These are phyloP conservation scores for Pythium utonaiense DNA, from an alignment of 352 stramenopile genomes.

Conservation along the genomic window DNA sequence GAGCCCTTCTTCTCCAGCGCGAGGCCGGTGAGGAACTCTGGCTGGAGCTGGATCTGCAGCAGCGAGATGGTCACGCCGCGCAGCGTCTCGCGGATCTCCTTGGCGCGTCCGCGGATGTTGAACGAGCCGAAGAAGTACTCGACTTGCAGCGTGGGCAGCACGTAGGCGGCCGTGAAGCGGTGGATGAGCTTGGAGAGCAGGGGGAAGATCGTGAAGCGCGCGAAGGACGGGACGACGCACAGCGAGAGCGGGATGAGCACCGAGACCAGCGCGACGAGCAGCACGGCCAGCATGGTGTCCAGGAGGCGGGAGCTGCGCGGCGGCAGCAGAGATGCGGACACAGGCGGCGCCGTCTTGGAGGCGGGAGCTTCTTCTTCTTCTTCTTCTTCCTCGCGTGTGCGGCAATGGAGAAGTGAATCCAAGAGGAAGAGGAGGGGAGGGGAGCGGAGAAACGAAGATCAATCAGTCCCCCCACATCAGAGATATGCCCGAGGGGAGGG, in stretches of 20 bases:
- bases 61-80: conserved; percentile 22
- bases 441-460: conserved; percentile 23
- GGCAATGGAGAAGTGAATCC: background rate
- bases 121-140: conserved; percentile 24
- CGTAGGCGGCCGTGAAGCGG: conserved; percentile 25
- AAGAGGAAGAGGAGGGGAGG: background rate
- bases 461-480: conserved; percentile 13
- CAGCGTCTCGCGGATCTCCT: conserved; percentile 24
- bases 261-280: conserved; percentile 22
- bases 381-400: background rate
- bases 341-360: background rate
- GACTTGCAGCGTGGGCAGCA: conserved; percentile 25
- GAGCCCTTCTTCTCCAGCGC: conserved; percentile 24
- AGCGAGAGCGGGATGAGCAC: conserved; percentile 27
- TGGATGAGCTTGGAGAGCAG: conserved; percentile 27
- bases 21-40: conserved; percentile 26
- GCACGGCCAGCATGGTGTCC: conserved; percentile 16
- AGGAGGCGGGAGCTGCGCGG: conserved; percentile 5
- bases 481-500: background rate
- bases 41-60: conserved; percentile 22
- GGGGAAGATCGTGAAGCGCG: conserved; percentile 27
- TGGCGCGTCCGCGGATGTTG: conserved; percentile 12
- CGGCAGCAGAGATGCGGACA: background rate
- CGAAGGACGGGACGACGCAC: conserved; percentile 29
- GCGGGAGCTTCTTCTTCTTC: conserved; percentile 1